A percentile compares a stretch with the other conserved stretches of the same genome.
These are phyloP conservation scores for Phytophthora cajani DNA, from an alignment of 352 stramenopile species.

Conservation along the genomic window DNA sequence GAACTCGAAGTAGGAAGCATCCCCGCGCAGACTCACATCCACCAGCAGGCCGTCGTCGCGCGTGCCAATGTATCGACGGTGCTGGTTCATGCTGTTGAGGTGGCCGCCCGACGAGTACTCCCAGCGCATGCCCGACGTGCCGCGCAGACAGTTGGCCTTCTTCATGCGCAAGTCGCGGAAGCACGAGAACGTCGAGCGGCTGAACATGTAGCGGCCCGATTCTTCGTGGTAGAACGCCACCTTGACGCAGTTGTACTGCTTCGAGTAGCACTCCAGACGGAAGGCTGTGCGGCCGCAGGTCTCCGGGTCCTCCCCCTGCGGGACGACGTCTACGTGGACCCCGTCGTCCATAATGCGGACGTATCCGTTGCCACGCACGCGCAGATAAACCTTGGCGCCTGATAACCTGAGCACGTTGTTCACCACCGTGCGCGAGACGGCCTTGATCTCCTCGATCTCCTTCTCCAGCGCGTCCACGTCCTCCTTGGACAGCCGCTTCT, in stretches of 20 bases:
- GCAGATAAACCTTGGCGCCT: constrained; percentile 58
- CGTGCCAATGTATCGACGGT: constrained; percentile 74
- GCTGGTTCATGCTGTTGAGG: constrained; percentile 86
- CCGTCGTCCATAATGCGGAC: constrained; percentile 51
- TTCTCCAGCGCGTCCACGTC: constrained; percentile 76
- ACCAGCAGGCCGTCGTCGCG: constrained; percentile 66
- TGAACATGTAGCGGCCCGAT: constrained; percentile 74
- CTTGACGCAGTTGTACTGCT: constrained; percentile 84
- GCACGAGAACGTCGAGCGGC: constrained; percentile 73
- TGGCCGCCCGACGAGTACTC: constrained; percentile 70
- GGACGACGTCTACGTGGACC: constrained; percentile 54
- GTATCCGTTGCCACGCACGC: constrained; percentile 70
- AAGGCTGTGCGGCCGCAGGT: constrained; percentile 59
- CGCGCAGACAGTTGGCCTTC: constrained; percentile 61
- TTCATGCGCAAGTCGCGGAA: constrained; percentile 83
- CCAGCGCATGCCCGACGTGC: constrained; percentile 68
- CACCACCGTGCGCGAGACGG: constrained; percentile 67
- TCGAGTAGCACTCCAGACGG: constrained; percentile 66
- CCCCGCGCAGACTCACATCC: constrained; percentile 73
- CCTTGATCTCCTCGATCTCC: constrained; percentile 83
- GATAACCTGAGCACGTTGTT: constrained; percentile 71
- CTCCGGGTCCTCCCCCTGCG: constrained; percentile 41
- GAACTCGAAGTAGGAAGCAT: constrained; percentile 74
- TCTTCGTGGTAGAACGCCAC: constrained; percentile 75
- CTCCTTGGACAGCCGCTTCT: constrained; percentile 74